Evolutionary conservation across 257 asterid genomes (phyloP).

Genomic region (Verbena officinalis): DNA sequence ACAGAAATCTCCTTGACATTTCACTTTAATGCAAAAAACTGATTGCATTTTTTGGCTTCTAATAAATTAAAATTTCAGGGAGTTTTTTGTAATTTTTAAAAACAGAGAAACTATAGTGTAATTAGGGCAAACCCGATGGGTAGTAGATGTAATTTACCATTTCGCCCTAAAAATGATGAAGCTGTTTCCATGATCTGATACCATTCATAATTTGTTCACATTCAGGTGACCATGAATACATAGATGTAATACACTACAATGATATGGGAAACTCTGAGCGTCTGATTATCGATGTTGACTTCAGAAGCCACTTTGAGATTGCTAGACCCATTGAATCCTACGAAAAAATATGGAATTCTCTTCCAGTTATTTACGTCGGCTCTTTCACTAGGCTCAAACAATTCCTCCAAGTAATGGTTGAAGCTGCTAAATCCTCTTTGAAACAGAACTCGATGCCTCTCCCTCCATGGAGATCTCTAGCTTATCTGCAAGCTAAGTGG

Average conservation of each 20-base stretch:
- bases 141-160: no score
- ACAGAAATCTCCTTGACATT: no score
- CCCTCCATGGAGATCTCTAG: constrained; percentile 80
- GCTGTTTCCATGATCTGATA: neutral
- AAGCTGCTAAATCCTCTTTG: constrained; percentile 70
- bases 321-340: constrained; percentile 85
- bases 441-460: constrained; percentile 84
- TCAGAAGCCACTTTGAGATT: constrained; percentile 79
- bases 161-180: no score
- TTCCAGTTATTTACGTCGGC: constrained; percentile 71
- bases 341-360: constrained; percentile 52
- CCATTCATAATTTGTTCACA: neutral
- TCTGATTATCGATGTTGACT: constrained; percentile 63
- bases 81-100: no score
- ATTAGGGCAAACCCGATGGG: no score
- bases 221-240: constrained; percentile 78
- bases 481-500: constrained; percentile 73
- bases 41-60: no score
- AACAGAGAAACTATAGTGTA: no score
- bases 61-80: no score
- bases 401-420: constrained; percentile 72
- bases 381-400: constrained; percentile 55
- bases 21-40: no score
- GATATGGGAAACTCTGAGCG: constrained; percentile 50
- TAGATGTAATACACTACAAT: constrained; percentile 48